Evolutionary conservation across 106 monocot genomes (phyloP).

Genomic region (Gastrodia elata): DNA sequence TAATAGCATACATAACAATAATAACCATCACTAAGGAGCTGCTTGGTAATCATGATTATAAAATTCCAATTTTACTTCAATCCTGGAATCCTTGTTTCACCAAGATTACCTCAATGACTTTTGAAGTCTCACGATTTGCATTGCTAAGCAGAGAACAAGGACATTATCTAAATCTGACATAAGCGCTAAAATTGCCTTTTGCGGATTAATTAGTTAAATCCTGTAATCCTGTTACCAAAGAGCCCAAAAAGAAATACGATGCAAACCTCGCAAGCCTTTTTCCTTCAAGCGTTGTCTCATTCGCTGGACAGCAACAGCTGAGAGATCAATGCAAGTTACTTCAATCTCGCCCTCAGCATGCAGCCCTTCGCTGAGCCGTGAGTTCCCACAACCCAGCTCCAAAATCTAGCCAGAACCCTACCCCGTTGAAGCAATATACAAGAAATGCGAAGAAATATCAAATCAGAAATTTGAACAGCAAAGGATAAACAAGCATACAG

Average conservation of each 20-base stretch:
- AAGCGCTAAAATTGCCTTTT: too few species aligned
- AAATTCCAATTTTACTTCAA: too few species aligned
- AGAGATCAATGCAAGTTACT: constrained; percentile 79
- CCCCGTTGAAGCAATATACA: background rate
- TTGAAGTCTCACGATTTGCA: too few species aligned
- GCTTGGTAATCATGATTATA: too few species aligned
- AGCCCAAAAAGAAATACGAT: too few species aligned
- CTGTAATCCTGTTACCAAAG: too few species aligned
- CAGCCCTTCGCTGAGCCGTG: constrained; percentile 63
- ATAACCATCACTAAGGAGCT: background rate
- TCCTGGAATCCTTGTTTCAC: too few species aligned
- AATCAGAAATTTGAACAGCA: constrained; percentile 5
- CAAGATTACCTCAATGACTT: too few species aligned
- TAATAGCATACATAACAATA: background rate
- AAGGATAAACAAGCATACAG: constrained; percentile 14
- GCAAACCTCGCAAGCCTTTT: constrained; percentile 45
- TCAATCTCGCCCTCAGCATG: constrained; percentile 42
- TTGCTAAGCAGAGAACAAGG: too few species aligned
- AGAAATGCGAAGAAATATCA: background rate
- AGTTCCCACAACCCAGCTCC: constrained; percentile 91
- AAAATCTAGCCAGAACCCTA: constrained; percentile 36
- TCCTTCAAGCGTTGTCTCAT: constrained; percentile 41
- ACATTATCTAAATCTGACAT: too few species aligned
- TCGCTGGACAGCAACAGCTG: constrained; percentile 54
- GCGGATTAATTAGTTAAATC: too few species aligned